Evolutionary conservation across 306 rosid genomes (phyloP), one percentile per base, ranked within the genome.

Genomic region (Carpinus fangiana): DNA sequence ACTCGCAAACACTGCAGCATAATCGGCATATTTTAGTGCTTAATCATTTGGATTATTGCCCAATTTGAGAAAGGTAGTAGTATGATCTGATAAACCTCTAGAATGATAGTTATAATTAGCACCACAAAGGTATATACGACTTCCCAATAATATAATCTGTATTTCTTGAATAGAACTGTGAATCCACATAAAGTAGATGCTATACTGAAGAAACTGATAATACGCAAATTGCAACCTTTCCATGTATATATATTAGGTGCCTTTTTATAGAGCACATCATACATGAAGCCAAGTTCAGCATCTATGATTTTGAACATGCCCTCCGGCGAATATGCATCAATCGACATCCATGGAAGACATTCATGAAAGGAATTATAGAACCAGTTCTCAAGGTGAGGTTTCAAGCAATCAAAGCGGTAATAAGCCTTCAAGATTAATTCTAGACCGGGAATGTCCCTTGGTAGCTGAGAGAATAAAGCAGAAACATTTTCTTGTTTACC

Each of bases 201-300:
- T 36, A 84, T 73, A 77, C 83, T 73, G 17, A 78, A 18, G 46
- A 87, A 81, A 79, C 93, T 85, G 17, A 81, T 43, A 7, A 82
- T 52, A 13, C 97, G 90, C 31, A 90, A 82, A 80, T 82, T 12
- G 61, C 71, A 85, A 41, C 97, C 97, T 64, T 20, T 55, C 79
- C 65, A 78, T 36, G 91, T 89, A 79, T 88, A 87, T 76, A 88
- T 69, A 16, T 87, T 73, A 2, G 84, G 88, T 0, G 90, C 88
- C 78, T 92, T 92, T 4, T 94, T 90, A 83, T 92, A 90, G 60
- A 90, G 72, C 2, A 84, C 93, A 73, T 90, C 94, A 57, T 90
- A 92, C 93, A 92, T 88, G 86, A 90, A 90, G 50, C 94, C 78
- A 18, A 90, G 74, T 73, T 92, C 93, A 7, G 82, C 70, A 68